These are phyloP conservation scores for Pseudogymnoascus sp. DNA, from an alignment of 2,329 filamentous ascomycete species.

Conservation along the genomic window DNA sequence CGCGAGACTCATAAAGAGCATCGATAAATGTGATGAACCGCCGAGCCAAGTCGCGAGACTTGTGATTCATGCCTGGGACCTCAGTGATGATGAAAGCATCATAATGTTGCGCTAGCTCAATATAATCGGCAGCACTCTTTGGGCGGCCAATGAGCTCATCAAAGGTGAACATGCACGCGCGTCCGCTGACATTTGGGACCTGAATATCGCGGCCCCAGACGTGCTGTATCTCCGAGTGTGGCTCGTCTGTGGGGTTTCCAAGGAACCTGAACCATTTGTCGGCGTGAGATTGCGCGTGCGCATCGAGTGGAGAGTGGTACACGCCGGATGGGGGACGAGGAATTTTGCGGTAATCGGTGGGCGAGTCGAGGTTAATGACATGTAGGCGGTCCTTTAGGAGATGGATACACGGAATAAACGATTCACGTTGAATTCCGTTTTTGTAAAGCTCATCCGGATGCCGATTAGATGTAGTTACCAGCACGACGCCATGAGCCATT, in stretches of 20 bases:
- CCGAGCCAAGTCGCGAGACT: conserved; percentile 77
- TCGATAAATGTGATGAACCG: conserved; percentile 98
- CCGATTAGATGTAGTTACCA: conserved; percentile 94
- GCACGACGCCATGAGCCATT: conserved; percentile 93
- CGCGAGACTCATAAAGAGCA: conserved; percentile 84
- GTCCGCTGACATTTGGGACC: conserved; percentile 81
- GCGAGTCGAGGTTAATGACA: conserved; percentile 90
- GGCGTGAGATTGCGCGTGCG: conserved; percentile 69
- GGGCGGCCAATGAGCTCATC: conserved; percentile 82
- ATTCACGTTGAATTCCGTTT: conserved; percentile 93
- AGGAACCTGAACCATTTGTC: conserved; percentile 95
- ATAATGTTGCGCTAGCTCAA: conserved; percentile 84
- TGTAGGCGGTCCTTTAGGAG: conserved; percentile 77
- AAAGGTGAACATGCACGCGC: conserved; percentile 86
- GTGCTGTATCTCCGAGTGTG: conserved; percentile 68
- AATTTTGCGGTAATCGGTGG: conserved; percentile 95
- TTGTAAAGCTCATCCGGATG: conserved; percentile 95
- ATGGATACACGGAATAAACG: conserved; percentile 90
- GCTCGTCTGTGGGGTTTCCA: conserved; percentile 70
- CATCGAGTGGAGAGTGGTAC: conserved; percentile 82
- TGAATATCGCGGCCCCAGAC: conserved; percentile 91
- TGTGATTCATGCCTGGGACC: conserved; percentile 84
- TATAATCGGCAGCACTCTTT: conserved; percentile 88
- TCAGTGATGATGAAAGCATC: conserved; percentile 88
- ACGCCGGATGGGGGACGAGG: conserved; percentile 87